Evolutionary conservation across 2,329 filamentous ascomycete species (phyloP), one percentile per base, ranked within the genome.

Genomic region (Fusarium denticulatum): DNA sequence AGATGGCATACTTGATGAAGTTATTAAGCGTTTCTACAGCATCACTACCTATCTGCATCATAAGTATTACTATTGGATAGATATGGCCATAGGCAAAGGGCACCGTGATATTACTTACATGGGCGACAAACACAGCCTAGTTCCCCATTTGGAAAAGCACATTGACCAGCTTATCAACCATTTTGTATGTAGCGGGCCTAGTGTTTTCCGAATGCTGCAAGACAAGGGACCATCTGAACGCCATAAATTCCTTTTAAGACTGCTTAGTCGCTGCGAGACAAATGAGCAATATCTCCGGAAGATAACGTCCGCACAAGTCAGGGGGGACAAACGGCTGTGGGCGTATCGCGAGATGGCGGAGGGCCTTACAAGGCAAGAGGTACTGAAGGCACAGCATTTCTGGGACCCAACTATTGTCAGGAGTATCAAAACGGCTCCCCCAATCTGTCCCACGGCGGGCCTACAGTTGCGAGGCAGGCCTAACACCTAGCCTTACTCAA

Each of bases 41-140:
- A 52, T 52, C 24, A 11, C 3, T 3, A 13, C 0, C n/a, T 43
- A 8, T n/a, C n/a, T 43, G 15, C 10, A 2, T 24, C 2, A 28
- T 28, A 7, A 7, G 12, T 43, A 43, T 24, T 7, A 7, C 7
- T 4, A 28, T 46, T 46, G 43, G 43, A 14, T 46, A 26, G 4
- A 20, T 11, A 30, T n/a, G 7, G 20, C 45, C 15, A 15, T 30
- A 16, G 28, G 20, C 20, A n/a, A 13, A 26, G 7, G 12, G 42
- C 10, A 2, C 4, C 12, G n/a, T 10, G 15, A 9, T 22, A 5
- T 2, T n/a, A 2, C 22, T 49, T 11, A 14, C 11, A n/a, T 16
- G 15, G 10, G 3, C 10, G 22, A 32, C 6, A n/a, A 9, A 5
- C 7, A 3, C 4, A 9, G 5, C 7, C 5, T n/a, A 9, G 1